Evolutionary conservation across 192 early-diverging fungal species (phyloP).

Genomic region (Haplosporangium gracile): DNA sequence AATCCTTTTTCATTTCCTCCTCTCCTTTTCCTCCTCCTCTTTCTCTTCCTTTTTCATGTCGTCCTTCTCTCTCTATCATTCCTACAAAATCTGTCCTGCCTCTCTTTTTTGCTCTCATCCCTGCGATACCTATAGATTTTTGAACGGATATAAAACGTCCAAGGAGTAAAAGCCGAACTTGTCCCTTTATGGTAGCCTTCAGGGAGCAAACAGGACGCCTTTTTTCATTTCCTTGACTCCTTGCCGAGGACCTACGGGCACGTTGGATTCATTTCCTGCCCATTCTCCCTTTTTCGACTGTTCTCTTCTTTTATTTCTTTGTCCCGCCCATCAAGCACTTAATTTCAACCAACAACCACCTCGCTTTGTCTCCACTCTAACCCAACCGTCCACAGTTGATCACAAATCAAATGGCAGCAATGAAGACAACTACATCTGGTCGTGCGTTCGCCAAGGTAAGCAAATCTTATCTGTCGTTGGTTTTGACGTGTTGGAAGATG

Average conservation of each 20-base stretch:
- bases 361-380: neutral
- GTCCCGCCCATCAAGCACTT: neutral
- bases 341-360: neutral
- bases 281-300: neutral
- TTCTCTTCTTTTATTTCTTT: neutral
- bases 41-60: neutral
- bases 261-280: constrained; percentile 2
- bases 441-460: constrained; percentile 54
- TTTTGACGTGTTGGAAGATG: no score
- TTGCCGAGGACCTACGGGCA: neutral
- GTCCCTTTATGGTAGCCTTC: neutral
- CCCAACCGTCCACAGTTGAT: neutral
- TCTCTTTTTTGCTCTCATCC: neutral
- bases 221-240: neutral
- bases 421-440: constrained; percentile 48
- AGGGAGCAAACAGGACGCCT: neutral
- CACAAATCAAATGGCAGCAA: constrained; percentile 5
- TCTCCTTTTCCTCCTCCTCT: neutral
- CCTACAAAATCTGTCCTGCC: neutral
- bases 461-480: neutral
- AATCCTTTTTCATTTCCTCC: neutral
- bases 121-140: neutral
- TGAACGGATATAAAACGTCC: neutral
- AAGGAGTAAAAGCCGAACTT: neutral
- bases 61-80: neutral